A percentile compares a stretch with the other conserved stretches of the same genome.
Conservation (phyloP, 2,329 filamentous ascomycete species). For the Metarhizium guizhouense region DNA sequence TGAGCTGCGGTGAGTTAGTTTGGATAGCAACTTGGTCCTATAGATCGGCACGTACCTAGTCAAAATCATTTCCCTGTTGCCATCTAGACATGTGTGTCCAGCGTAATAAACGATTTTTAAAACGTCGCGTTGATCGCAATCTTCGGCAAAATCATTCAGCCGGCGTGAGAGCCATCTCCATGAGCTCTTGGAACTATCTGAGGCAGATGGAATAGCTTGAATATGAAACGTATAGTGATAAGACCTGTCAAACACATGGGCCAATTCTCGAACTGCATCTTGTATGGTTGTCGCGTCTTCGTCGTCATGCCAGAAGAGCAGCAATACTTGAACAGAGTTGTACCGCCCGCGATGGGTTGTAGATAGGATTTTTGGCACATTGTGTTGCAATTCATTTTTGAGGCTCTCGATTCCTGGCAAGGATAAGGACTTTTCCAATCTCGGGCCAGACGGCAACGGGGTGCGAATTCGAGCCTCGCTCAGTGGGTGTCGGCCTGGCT, state of each 20-base stretch:
- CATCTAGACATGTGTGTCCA: constrained; percentile 45
- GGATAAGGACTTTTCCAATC: constrained; percentile 41
- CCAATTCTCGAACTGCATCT: constrained; percentile 36
- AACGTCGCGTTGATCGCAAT: constrained; percentile 44
- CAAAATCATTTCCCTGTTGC: constrained; percentile 47
- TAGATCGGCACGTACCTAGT: constrained; percentile 35
- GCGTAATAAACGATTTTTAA: constrained; percentile 52
- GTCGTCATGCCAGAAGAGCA: constrained; percentile 50
- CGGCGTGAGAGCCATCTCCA: constrained; percentile 45
- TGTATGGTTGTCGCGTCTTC: constrained; percentile 32
- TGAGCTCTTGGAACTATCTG: constrained; percentile 37
- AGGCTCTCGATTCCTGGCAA: constrained; percentile 42
- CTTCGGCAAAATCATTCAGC: constrained; percentile 44
- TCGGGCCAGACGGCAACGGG: constrained; percentile 46
- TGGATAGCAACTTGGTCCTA: constrained; percentile 8
- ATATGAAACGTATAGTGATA: constrained; percentile 43
- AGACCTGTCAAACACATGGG: constrained; percentile 39
- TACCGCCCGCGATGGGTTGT: constrained; percentile 44
- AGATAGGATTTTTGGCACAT: constrained; percentile 39
- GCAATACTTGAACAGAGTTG: constrained; percentile 39
- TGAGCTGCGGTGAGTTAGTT: constrained; percentile 28
- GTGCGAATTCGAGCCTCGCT: constrained; percentile 45
- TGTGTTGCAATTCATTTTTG: constrained; percentile 43
- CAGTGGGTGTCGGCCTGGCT: constrained; percentile 28
- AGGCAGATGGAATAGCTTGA: constrained; percentile 39